Evolutionary conservation across 495 filamentous ascomycete species (phyloP), one percentile per base, ranked within the genome.

Genomic region (Penicillium paradoxum): DNA sequence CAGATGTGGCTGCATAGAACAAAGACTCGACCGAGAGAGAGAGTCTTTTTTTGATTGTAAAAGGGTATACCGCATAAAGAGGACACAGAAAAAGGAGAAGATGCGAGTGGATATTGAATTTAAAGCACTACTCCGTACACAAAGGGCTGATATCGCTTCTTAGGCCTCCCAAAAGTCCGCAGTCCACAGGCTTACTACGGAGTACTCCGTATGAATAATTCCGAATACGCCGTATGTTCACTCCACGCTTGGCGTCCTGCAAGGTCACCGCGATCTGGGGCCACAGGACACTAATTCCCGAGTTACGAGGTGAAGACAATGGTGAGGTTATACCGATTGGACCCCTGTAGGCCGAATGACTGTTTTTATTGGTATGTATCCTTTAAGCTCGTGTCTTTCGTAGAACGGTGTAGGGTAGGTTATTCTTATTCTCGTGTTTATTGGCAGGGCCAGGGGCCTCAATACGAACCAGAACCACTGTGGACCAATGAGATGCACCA

Each of bases 1-100:
- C 45, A 30, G 32, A 5, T 48, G 45, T 25, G 45, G 45, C 45
- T 37, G 45, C 22, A 37, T 37, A 48, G 0, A 48, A 48, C 32
- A 37, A 48, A 48, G 45, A 37, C 13, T n/a, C 14, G 0, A 27
- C 18, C 4, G 7, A 36, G n/a, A n/a, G n/a, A n/a, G n/a, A n/a
- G n/a, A n/a, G n/a, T n/a, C n/a, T n/a, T n/a, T n/a, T n/a, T n/a
- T n/a, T n/a, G n/a, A n/a, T 27, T 48, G 45, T 18, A 22, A 36
- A 10, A 15, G n/a, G 15, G 19, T n/a, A n/a, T n/a, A n/a, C n/a
- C n/a, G n/a, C 3, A 9, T 21, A 48, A 37, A 25, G 45, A 17
- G n/a, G 25, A 17, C 22, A 37, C 0, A 9, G 8, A 27, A 37
- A 0, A 27, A 44, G 4, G 5, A 29, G 3, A n/a, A n/a, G n/a